phyloP scores from a whole-genome alignment of 257 asterid species.

The Fraxinus quadrangulata region DNA sequence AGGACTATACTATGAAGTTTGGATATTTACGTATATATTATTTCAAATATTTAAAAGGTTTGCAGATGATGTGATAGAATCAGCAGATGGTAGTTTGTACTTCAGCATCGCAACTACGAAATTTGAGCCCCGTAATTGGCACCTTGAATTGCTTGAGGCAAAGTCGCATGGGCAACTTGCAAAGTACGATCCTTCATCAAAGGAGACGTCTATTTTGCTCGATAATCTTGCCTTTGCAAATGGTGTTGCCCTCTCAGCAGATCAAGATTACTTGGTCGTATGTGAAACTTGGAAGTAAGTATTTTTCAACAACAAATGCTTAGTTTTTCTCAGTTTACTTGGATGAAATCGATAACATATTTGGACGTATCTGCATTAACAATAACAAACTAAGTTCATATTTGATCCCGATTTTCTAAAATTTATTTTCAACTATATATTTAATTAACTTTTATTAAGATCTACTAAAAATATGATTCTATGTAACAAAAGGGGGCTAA shows the following conservation, averaged over 20 bases:
- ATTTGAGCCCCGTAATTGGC: conserved; percentile 41
- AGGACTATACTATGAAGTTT: too few relatives aligned
- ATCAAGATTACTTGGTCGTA: conserved; percentile 57
- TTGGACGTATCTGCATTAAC: too few relatives aligned
- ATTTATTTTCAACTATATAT: too few relatives aligned
- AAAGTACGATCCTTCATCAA: conserved; percentile 44
- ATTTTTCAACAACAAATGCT: too few relatives aligned
- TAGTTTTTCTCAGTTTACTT: too few relatives aligned
- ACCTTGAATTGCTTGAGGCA: conserved; percentile 57
- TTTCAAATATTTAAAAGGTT: conserved; percentile 35
- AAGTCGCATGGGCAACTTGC: conserved; percentile 62
- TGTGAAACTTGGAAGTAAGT: conserved; percentile 78
- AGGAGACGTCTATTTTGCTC: conserved; percentile 46
- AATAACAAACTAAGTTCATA: too few relatives aligned
- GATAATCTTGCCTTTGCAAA: conserved; percentile 57
- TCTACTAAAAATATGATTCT: too few relatives aligned
- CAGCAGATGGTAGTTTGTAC: conserved; percentile 63
- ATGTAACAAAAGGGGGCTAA: too few relatives aligned
- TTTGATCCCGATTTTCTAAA: too few relatives aligned
- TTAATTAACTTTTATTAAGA: too few relatives aligned
- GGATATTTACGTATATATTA: too few relatives aligned
- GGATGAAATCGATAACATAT: too few relatives aligned
- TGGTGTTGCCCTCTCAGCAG: conserved; percentile 59
- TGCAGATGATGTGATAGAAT: conserved; percentile 67
- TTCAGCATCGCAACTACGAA: conserved; percentile 65